phyloP scores from a whole-genome alignment of 768 basidiomycete species.

The Russula virescens region DNA sequence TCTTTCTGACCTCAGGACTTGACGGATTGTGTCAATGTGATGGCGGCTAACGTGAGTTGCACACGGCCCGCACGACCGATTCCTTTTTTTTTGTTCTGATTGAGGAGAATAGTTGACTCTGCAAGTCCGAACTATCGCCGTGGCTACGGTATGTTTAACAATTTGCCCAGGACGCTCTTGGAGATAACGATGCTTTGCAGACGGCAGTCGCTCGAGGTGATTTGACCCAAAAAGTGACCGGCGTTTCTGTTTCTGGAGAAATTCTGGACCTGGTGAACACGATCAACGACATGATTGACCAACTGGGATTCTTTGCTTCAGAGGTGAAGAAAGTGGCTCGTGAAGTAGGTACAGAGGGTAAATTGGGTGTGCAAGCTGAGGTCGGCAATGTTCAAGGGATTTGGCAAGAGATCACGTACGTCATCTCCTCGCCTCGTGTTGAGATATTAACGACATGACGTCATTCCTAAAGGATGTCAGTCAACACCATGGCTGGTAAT shows the following conservation, averaged over 20 bases:
- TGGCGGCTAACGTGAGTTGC: slow-evolving; percentile 79
- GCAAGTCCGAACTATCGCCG: slow-evolving; percentile 91
- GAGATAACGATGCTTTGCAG: slow-evolving; percentile 31
- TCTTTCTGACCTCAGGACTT: slow-evolving; percentile 47
- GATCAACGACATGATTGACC: slow-evolving; percentile 85
- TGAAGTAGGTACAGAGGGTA: slow-evolving; percentile 98
- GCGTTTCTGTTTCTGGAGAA: slow-evolving; percentile 91
- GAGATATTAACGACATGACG: slow-evolving; percentile 26
- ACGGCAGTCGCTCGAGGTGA: slow-evolving; percentile 94
- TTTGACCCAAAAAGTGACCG: slow-evolving; percentile 87
- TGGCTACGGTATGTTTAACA: slow-evolving; percentile 70
- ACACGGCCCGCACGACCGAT: neutral
- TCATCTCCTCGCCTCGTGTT: slow-evolving; percentile 19
- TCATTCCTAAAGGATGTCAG: slow-evolving; percentile 59
- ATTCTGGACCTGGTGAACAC: slow-evolving; percentile 95
- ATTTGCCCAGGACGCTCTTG: neutral
- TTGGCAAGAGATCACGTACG: slow-evolving; percentile 98
- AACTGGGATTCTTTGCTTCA: slow-evolving; percentile 61
- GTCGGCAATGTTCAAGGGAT: slow-evolving; percentile 96
- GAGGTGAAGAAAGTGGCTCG: slow-evolving; percentile 94
- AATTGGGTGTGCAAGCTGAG: slow-evolving; percentile 95
- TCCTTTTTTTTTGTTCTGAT: slow-evolving; percentile 1
- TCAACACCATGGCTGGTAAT: slow-evolving; percentile 97
- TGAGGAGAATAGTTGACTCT: slow-evolving; percentile 58
- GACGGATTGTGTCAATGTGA: slow-evolving; percentile 93